Percentiles rank a stretch among this genome's conserved stretches.
Evolutionary conservation across 306 rosid species (phyloP).

Genomic region (Datisca glomerata): DNA sequence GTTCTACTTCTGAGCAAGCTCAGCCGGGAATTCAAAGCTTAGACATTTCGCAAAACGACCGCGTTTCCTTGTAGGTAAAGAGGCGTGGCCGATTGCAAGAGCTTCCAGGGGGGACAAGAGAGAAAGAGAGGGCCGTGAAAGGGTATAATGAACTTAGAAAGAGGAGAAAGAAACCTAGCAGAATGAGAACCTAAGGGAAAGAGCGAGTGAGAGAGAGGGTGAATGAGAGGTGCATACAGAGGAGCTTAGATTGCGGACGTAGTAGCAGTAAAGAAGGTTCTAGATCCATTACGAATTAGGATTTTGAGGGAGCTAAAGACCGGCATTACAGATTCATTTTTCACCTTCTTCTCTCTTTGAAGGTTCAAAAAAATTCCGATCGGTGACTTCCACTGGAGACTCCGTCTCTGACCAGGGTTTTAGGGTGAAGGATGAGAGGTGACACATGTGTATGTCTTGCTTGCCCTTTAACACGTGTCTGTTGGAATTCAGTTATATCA

Average conservation of each 20-base stretch:
- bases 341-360: no score
- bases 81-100: slow-evolving; percentile 86
- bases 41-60: slow-evolving; percentile 42
- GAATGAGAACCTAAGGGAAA: slow-evolving; percentile 20
- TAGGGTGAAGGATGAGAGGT: no score
- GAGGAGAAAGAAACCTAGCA: slow-evolving; percentile 26
- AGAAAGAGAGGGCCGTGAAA: slow-evolving; percentile 81
- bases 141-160: slow-evolving; percentile 32
- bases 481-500: no score
- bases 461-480: no score
- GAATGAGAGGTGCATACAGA: slow-evolving; percentile 1
- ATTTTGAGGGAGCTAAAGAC: slow-evolving; percentile 34
- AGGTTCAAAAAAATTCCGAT: no score
- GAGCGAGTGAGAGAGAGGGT: no score
- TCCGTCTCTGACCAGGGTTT: no score
- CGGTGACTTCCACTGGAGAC: no score
- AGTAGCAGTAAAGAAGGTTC: slow-evolving; percentile 42
- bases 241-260: slow-evolving; percentile 17
- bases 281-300: slow-evolving; percentile 14
- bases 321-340: no score
- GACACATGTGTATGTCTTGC: no score
- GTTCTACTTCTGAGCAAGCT: slow-evolving; percentile 32
- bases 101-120: slow-evolving; percentile 75
- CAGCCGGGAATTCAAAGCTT: slow-evolving; percentile 36
- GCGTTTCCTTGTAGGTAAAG: slow-evolving; percentile 41